These are phyloP conservation scores for Dactylonectria macrodidyma DNA, from an alignment of 2,329 filamentous ascomycete species.

Conservation along the genomic window DNA sequence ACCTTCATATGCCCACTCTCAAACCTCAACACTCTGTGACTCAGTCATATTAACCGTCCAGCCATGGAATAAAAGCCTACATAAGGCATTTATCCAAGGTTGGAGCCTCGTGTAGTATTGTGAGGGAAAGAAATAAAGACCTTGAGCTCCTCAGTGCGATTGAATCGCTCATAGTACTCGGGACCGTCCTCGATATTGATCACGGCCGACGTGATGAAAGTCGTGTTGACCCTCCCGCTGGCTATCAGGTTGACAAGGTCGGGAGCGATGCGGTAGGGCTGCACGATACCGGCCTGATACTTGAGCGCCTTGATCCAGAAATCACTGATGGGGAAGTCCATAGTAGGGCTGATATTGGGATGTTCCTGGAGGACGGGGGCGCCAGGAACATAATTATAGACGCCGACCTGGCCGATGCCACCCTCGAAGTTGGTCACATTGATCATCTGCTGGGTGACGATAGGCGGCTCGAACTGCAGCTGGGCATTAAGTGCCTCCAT, in stretches of 20 bases:
- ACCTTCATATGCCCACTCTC: too few species aligned
- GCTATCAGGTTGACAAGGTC: constrained; percentile 7
- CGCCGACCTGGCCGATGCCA: constrained; percentile 22
- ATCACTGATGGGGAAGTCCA: constrained; percentile 9
- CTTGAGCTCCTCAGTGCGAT: neutral
- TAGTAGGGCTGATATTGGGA: neutral
- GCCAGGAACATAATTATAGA: constrained; percentile 8
- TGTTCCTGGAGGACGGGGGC: constrained; percentile 1
- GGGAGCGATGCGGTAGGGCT: neutral
- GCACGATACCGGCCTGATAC: constrained; percentile 5
- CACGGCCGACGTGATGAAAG: constrained; percentile 9
- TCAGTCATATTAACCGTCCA: too few species aligned
- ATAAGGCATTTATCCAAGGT: too few species aligned
- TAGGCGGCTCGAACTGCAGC: constrained; percentile 28
- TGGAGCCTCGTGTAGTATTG: too few species aligned
- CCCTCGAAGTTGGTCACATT: constrained; percentile 19
- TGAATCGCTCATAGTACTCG: constrained; percentile 1
- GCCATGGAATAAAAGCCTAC: too few species aligned
- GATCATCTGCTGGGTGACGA: constrained; percentile 18
- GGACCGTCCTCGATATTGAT: constrained; percentile 1
- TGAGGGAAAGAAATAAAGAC: neutral
- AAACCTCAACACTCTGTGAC: too few species aligned
- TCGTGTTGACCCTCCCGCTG: constrained; percentile 3
- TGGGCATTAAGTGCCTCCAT: constrained; percentile 27
- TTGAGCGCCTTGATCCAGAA: constrained; percentile 12